Conservation (phyloP, 108 stramenopile genomes). For the Nitzschia sp. region DNA sequence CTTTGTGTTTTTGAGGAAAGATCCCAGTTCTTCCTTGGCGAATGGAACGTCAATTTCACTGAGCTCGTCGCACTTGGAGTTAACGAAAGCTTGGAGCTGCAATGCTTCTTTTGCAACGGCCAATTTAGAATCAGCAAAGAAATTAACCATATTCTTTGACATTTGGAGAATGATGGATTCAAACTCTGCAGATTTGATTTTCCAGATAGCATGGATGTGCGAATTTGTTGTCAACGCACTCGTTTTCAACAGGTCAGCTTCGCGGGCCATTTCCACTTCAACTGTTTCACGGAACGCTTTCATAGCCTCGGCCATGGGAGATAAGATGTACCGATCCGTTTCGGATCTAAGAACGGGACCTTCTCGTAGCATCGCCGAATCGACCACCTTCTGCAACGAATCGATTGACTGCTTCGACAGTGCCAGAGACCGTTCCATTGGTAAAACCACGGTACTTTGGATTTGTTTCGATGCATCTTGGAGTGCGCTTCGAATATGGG, state of each 20-base stretch:
- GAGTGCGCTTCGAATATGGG: not conserved
- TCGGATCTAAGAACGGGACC: not conserved
- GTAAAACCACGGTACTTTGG: not conserved
- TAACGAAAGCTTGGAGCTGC: no score
- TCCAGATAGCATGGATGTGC: not conserved
- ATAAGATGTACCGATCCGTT: not conserved
- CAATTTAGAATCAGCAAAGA: no score
- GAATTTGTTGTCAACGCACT: not conserved
- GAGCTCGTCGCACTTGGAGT: no score
- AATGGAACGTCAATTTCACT: no score
- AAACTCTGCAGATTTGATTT: not conserved
- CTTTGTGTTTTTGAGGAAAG: no score
- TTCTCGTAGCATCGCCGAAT: not conserved
- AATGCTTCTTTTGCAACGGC: no score
- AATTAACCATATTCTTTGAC: no score
- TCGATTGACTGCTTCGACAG: not conserved
- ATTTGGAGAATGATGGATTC: no score
- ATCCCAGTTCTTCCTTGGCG: no score
- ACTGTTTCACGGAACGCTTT: not conserved
- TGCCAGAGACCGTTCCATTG: not conserved
- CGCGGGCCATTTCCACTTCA: not conserved
- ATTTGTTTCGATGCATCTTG: not conserved
- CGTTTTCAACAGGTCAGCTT: not conserved
- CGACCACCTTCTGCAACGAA: not conserved
- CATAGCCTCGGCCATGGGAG: not conserved